These are phyloP conservation scores for Dactylellina haptotyla DNA, from an alignment of 2,329 filamentous ascomycete species.

Conservation along the genomic window DNA sequence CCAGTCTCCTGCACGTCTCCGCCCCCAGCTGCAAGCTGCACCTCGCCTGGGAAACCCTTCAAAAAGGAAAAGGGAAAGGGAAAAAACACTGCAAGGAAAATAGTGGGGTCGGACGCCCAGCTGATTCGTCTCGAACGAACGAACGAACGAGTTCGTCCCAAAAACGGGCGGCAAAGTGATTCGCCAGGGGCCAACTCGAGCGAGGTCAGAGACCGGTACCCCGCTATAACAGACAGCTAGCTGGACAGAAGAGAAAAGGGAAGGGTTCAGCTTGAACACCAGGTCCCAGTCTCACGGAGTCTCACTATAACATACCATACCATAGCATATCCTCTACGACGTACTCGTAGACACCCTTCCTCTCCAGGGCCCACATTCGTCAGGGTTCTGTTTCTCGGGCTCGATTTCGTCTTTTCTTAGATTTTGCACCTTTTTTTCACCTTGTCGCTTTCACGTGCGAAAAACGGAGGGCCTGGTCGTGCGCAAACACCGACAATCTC, in stretches of 20 bases:
- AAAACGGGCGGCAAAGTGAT: background rate
- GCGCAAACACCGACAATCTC: slow-evolving; percentile 30
- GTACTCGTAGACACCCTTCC: background rate
- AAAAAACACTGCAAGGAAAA: slow-evolving; percentile 8
- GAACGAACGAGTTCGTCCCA: background rate
- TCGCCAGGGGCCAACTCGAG: background rate
- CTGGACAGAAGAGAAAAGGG: background rate
- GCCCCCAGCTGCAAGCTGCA: slow-evolving; percentile 36
- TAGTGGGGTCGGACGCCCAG: slow-evolving; percentile 29
- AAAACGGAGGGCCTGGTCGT: background rate
- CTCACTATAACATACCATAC: no score
- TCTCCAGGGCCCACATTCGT: background rate
- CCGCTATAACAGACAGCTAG: background rate
- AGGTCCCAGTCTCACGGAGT: no score
- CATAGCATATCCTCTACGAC: background rate
- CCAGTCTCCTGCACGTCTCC: slow-evolving; percentile 7
- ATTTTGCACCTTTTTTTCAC: background rate
- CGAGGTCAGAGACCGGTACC: background rate
- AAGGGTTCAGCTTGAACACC: background rate
- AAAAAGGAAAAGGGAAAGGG: background rate
- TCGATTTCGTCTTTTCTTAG: no score
- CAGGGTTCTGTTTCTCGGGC: no score
- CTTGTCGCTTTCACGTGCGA: slow-evolving; percentile 10
- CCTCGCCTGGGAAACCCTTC: slow-evolving; percentile 3
- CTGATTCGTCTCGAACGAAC: slow-evolving; percentile 34